Conservation (phyloP, 2,329 filamentous ascomycete genomes). For the Xylaria polymorpha region DNA sequence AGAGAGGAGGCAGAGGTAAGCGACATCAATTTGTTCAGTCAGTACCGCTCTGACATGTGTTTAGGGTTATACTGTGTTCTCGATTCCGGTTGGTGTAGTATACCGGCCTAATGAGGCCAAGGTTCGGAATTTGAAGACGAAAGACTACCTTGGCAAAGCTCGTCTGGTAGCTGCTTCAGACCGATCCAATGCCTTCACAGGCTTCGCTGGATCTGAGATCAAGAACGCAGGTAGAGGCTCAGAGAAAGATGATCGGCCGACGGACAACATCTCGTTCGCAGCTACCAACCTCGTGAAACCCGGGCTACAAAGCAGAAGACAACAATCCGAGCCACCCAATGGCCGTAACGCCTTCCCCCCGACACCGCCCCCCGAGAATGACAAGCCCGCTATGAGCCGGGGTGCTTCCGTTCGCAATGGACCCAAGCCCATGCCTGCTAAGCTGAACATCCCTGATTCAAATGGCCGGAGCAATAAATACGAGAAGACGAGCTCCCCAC, state of each 20-base stretch:
- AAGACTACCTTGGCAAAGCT: slow-evolving; percentile 98
- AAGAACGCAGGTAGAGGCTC: slow-evolving; percentile 72
- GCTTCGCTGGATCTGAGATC: slow-evolving; percentile 81
- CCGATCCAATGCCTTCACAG: slow-evolving; percentile 81
- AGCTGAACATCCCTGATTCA: slow-evolving; percentile 69
- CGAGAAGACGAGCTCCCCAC: slow-evolving; percentile 63
- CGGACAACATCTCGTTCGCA: slow-evolving; percentile 88
- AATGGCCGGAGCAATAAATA: slow-evolving; percentile 65
- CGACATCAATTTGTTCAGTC: slow-evolving; percentile 13
- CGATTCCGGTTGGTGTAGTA: slow-evolving; percentile 93
- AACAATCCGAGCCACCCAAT: slow-evolving; percentile 85
- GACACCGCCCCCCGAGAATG: slow-evolving; percentile 95
- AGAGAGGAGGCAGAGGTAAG: slow-evolving; percentile 88
- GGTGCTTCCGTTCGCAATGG: slow-evolving; percentile 72
- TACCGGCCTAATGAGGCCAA: slow-evolving; percentile 98
- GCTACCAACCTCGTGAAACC: slow-evolving; percentile 94
- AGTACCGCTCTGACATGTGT: slow-evolving; percentile 45
- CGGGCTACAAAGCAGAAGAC: slow-evolving; percentile 80
- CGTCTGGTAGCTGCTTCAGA: slow-evolving; percentile 90
- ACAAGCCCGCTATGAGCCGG: slow-evolving; percentile 68
- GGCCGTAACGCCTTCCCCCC: slow-evolving; percentile 89
- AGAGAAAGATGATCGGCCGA: slow-evolving; percentile 81
- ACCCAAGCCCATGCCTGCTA: slow-evolving; percentile 69
- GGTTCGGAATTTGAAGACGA: slow-evolving; percentile 96
- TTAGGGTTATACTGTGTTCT: slow-evolving; percentile 97